Percentiles rank a stretch among this genome's conserved stretches.
phyloP scores from a whole-genome alignment of 2,329 filamentous ascomycete genomes.

The Fonsecaea monophora region DNA sequence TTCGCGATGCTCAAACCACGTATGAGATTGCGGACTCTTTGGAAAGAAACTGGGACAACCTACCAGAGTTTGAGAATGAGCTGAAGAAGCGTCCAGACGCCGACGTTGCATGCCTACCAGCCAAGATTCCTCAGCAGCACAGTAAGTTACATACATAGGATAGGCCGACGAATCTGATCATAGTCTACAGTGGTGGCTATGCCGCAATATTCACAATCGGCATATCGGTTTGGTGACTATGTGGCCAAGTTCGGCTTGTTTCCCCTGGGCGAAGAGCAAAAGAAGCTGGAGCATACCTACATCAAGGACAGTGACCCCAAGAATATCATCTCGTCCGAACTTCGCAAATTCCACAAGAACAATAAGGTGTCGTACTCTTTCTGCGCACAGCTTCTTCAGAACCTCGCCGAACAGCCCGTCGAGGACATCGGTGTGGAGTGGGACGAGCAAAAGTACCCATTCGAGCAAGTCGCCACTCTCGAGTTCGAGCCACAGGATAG shows the following conservation, averaged over 20 bases:
- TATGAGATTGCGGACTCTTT: slow-evolving; percentile 35
- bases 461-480: slow-evolving; percentile 69
- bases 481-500: slow-evolving; percentile 36
- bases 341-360: slow-evolving; percentile 30
- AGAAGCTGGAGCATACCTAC: slow-evolving; percentile 26
- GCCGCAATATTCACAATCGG: slow-evolving; percentile 35
- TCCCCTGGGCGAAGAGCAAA: slow-evolving; percentile 31
- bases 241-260: slow-evolving; percentile 35
- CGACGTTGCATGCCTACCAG: slow-evolving; percentile 29
- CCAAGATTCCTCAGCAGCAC: slow-evolving; percentile 29
- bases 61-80: slow-evolving; percentile 32
- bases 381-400: slow-evolving; percentile 39
- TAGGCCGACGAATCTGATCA: background rate
- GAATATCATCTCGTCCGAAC: slow-evolving; percentile 33
- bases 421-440: slow-evolving; percentile 93
- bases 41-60: slow-evolving; percentile 33
- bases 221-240: slow-evolving; percentile 35
- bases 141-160: slow-evolving; percentile 11
- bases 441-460: slow-evolving; percentile 93
- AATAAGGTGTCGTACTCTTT: slow-evolving; percentile 37
- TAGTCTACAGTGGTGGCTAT: slow-evolving; percentile 30
- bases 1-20: slow-evolving; percentile 30
- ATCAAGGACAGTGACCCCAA: slow-evolving; percentile 34
- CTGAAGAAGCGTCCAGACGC: slow-evolving; percentile 28
- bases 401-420: slow-evolving; percentile 38